A percentile compares a stretch with the other conserved stretches of the same genome.
These are phyloP conservation scores for Mucor racemosus DNA, from an alignment of 371 early-diverging fungal species.

Conservation along the genomic window DNA sequence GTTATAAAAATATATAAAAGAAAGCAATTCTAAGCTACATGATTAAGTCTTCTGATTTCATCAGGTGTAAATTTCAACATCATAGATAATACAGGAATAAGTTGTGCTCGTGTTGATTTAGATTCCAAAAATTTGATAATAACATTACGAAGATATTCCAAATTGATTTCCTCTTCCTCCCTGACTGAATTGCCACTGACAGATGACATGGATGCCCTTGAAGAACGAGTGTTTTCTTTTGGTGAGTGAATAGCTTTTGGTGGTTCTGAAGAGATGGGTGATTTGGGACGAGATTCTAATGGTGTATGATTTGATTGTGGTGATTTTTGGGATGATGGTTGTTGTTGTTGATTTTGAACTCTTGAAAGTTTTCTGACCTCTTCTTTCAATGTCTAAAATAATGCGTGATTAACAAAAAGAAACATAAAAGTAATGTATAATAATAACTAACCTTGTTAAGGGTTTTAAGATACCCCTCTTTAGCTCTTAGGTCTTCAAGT, in stretches of 20 bases:
- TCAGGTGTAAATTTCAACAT: slow-evolving; percentile 82
- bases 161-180: slow-evolving; percentile 64
- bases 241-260: not conserved
- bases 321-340: slow-evolving; percentile 13
- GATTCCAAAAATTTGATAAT: slow-evolving; percentile 86
- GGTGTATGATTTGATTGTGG: slow-evolving; percentile 15
- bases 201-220: slow-evolving; percentile 23
- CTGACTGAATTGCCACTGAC: slow-evolving; percentile 10
- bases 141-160: slow-evolving; percentile 88
- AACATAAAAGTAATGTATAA: not conserved
- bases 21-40: slow-evolving; percentile 23
- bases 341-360: slow-evolving; percentile 18
- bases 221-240: slow-evolving; percentile 13
- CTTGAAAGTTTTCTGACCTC: slow-evolving; percentile 61
- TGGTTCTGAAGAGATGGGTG: slow-evolving; percentile 27
- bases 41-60: slow-evolving; percentile 70
- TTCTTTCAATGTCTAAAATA: slow-evolving; percentile 67
- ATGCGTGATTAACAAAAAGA: not conserved
- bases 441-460: slow-evolving; percentile 58
- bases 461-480: slow-evolving; percentile 69
- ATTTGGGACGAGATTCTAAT: not conserved
- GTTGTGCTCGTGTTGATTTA: slow-evolving; percentile 72
- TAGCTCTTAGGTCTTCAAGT: slow-evolving; percentile 61
- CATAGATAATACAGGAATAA: slow-evolving; percentile 83
- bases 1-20: not conserved